These are phyloP conservation scores for Diospyros lotus DNA, from an alignment of 148 eudicot genomes.

Conservation along the genomic window DNA sequence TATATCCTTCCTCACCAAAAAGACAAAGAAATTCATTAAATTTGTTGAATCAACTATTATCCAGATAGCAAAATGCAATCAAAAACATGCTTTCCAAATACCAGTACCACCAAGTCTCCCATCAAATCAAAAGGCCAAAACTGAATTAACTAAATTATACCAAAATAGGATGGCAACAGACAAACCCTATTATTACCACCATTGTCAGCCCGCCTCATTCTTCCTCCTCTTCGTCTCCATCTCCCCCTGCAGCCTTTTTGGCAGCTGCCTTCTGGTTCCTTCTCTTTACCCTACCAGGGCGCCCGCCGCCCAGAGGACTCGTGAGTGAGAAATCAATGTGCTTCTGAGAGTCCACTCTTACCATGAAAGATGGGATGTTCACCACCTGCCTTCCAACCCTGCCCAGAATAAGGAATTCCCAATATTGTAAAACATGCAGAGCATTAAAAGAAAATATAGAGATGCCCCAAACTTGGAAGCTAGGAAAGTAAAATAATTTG, in stretches of 20 bases:
- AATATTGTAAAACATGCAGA: constrained; percentile 3
- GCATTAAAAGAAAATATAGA: neutral
- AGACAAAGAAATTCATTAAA: too few species aligned
- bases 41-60: too few species aligned
- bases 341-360: constrained; percentile 42
- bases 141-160: constrained; percentile 3
- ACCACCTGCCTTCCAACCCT: constrained; percentile 48
- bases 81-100: too few species aligned
- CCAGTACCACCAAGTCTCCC: too few species aligned
- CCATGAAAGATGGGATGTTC: constrained; percentile 38
- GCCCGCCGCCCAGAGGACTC: constrained; percentile 43
- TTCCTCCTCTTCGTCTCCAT: constrained; percentile 39
- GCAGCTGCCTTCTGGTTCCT: constrained; percentile 45
- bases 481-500: neutral
- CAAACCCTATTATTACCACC: neutral
- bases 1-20: too few species aligned
- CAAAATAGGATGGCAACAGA: neutral
- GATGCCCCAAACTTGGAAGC: neutral
- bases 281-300: constrained; percentile 44
- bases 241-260: constrained; percentile 37
- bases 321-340: constrained; percentile 36
- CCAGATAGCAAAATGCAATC: too few species aligned
- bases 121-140: too few species aligned
- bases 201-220: constrained; percentile 14
- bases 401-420: constrained; percentile 3